phyloP scores from a whole-genome alignment of 176 grass and related monocot species.

The Avena atlantica region DNA sequence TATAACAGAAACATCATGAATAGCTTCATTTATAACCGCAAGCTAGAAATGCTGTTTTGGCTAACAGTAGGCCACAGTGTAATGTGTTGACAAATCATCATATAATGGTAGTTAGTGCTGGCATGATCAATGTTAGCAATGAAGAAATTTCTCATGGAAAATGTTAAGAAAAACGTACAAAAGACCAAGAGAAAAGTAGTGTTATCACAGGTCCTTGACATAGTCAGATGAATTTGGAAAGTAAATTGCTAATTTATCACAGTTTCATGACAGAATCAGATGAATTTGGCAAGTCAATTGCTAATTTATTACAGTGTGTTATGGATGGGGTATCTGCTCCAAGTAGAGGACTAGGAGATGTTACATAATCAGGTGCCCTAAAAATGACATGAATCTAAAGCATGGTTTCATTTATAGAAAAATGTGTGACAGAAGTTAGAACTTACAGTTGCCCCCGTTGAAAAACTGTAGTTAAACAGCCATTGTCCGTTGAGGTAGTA shows the following conservation, averaged over 20 bases:
- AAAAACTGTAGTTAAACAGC: conserved; percentile 77
- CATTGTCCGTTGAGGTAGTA: conserved; percentile 81
- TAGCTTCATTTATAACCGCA: too few relatives aligned
- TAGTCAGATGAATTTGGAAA: not conserved
- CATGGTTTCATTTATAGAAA: not conserved
- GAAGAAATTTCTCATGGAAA: not conserved
- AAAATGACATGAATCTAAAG: conserved; percentile 9
- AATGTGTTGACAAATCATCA: not conserved
- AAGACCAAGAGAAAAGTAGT: not conserved
- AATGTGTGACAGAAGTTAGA: conserved; percentile 13
- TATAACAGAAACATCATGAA: too few relatives aligned
- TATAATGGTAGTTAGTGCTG: not conserved
- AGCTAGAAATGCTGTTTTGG: too few relatives aligned
- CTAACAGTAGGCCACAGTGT: not conserved
- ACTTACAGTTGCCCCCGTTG: conserved; percentile 88
- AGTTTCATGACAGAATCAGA: conserved; percentile 19
- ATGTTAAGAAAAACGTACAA: not conserved
- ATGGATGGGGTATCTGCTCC: not conserved
- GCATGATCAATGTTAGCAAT: not conserved
- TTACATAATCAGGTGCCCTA: not conserved
- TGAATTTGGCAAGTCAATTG: not conserved
- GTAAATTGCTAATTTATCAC: conserved; percentile 1
- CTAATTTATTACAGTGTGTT: not conserved
- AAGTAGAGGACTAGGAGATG: not conserved
- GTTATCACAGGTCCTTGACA: not conserved